These are phyloP conservation scores for Fusarium newnesense DNA, from an alignment of 2,329 filamentous ascomycete genomes.

Conservation along the genomic window DNA sequence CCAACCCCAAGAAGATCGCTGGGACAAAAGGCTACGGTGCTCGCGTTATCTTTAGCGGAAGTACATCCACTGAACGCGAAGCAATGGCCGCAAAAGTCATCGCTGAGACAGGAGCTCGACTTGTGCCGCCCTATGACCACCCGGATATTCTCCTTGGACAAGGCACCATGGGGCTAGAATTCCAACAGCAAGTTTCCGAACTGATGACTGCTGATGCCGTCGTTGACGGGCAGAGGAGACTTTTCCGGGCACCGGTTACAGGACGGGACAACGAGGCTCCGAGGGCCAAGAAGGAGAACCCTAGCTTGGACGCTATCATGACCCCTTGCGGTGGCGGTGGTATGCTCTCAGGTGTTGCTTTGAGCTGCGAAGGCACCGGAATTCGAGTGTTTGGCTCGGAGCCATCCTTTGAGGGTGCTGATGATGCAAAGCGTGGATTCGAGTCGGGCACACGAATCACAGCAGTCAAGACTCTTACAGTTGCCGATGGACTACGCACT, in stretches of 20 bases:
- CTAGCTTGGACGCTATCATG: constrained; percentile 75
- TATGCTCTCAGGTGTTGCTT: constrained; percentile 84
- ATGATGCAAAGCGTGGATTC: constrained; percentile 82
- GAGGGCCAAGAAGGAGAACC: constrained; percentile 34
- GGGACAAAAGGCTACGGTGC: constrained; percentile 84
- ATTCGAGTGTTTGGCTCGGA: constrained; percentile 88
- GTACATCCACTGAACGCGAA: constrained; percentile 83
- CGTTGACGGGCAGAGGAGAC: constrained; percentile 28
- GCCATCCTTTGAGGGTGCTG: constrained; percentile 82
- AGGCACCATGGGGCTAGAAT: constrained; percentile 87
- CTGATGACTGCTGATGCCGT: constrained; percentile 54
- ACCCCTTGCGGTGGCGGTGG: constrained; percentile 90
- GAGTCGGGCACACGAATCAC: constrained; percentile 71
- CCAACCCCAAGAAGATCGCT: constrained; percentile 85
- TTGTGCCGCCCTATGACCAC: constrained; percentile 93
- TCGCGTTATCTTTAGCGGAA: constrained; percentile 82
- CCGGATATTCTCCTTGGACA: constrained; percentile 92
- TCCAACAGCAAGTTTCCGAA: constrained; percentile 76
- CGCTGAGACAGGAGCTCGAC: constrained; percentile 75
- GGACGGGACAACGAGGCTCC: constrained; percentile 31
- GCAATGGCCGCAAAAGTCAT: constrained; percentile 77
- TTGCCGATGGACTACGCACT: constrained; percentile 89
- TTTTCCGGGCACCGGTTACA: constrained; percentile 32
- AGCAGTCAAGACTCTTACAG: constrained; percentile 78
- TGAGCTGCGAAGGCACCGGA: constrained; percentile 76